A percentile compares a stretch with the other conserved stretches of the same genome.
Conservation (phyloP, 129 eudicot species). For the Oenanthe sinensis region DNA sequence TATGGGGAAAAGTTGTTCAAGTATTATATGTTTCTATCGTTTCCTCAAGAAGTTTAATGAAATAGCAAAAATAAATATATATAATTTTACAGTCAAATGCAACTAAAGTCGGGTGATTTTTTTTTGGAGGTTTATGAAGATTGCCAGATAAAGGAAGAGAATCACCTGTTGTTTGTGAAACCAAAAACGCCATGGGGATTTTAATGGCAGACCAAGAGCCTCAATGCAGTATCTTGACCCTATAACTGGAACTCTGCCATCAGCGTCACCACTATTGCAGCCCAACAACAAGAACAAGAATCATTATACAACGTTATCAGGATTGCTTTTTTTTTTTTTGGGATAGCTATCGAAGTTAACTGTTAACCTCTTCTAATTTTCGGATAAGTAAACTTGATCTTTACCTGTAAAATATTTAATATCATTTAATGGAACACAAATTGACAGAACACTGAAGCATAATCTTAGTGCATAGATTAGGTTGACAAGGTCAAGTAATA, state of each 20-base stretch:
- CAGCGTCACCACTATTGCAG: slow-evolving; percentile 48
- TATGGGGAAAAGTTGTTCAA: too few relatives aligned
- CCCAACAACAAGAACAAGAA: not conserved
- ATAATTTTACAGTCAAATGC: not conserved
- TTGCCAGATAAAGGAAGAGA: not conserved
- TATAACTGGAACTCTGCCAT: slow-evolving; percentile 57
- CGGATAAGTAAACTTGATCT: not conserved
- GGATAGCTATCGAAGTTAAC: too few relatives aligned
- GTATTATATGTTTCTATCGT: not conserved
- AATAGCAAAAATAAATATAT: too few relatives aligned
- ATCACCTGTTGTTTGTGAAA: slow-evolving; percentile 44
- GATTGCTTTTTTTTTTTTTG: not conserved
- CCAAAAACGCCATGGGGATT: slow-evolving; percentile 51
- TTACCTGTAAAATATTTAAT: not conserved
- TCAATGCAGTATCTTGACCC: slow-evolving; percentile 56
- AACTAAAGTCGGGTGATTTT: not conserved
- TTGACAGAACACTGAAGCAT: not conserved
- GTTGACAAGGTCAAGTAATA: not conserved
- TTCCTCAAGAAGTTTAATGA: not conserved
- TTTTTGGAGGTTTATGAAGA: not conserved
- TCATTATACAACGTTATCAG: not conserved
- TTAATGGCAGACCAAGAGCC: slow-evolving; percentile 37
- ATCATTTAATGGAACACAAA: not conserved
- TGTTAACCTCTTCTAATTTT: not conserved
- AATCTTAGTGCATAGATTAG: not conserved